phyloP scores from a whole-genome alignment of 306 rosid genomes.

The Dalbergia cultrata region DNA sequence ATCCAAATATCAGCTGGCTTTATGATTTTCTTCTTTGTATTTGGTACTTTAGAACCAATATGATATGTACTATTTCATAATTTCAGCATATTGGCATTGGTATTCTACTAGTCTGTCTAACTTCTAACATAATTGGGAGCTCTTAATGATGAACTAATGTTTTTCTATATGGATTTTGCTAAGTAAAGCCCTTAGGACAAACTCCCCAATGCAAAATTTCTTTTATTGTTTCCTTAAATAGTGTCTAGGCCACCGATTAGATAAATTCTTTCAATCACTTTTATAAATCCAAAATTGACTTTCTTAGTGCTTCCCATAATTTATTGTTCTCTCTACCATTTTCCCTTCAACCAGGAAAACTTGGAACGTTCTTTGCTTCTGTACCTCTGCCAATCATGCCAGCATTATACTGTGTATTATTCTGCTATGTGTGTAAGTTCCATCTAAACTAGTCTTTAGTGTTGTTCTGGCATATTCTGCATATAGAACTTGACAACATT shows the following conservation, averaged over 20 bases:
- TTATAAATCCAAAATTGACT: slow-evolving; percentile 3
- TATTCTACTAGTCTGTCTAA: neutral
- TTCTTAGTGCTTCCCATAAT: neutral
- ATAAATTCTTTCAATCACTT: no score
- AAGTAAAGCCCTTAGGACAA: no score
- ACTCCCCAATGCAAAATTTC: no score
- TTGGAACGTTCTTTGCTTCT: slow-evolving; percentile 80
- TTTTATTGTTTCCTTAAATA: no score
- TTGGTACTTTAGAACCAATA: slow-evolving; percentile 56
- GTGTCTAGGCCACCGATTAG: no score
- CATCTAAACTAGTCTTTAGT: neutral
- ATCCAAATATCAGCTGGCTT: slow-evolving; percentile 85
- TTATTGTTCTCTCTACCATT: slow-evolving; percentile 1
- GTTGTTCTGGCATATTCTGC: neutral
- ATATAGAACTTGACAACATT: slow-evolving; percentile 27
- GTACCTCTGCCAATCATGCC: slow-evolving; percentile 83
- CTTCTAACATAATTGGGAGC: neutral
- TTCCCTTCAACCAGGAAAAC: slow-evolving; percentile 66
- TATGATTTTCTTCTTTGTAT: slow-evolving; percentile 85
- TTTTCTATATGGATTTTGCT: neutral
- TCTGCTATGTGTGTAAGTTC: slow-evolving; percentile 78
- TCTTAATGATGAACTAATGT: neutral
- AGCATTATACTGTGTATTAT: slow-evolving; percentile 77
- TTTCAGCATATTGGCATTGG: neutral
- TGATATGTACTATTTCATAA: neutral